Percentiles rank a stretch among this genome's conserved stretches.
Evolutionary conservation across 257 asterid species (phyloP).

Genomic region (Cinchona pubescens): DNA sequence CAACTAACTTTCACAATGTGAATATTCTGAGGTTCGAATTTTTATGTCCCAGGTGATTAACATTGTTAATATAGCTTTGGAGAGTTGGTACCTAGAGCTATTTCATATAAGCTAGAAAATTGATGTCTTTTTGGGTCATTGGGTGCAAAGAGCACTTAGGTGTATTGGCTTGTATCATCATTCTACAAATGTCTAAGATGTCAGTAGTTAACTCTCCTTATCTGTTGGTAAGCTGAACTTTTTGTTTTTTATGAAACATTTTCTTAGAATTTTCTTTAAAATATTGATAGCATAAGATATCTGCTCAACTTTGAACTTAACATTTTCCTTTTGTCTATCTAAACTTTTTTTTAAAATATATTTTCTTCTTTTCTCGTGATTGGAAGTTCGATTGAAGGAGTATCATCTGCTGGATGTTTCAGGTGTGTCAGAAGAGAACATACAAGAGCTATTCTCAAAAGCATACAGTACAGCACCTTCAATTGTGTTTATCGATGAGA

Average conservation of each 20-base stretch:
- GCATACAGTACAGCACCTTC: slow-evolving; percentile 88
- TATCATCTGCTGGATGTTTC: slow-evolving; percentile 18
- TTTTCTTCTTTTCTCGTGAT: not conserved
- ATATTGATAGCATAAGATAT: no score
- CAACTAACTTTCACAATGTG: not conserved
- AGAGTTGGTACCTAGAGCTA: no score
- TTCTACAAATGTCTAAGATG: not conserved
- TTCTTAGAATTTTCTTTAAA: no score
- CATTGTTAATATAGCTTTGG: not conserved
- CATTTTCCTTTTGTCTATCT: not conserved
- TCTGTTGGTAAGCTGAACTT: no score
- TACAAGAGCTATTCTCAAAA: slow-evolving; percentile 67
- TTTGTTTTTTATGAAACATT: no score
- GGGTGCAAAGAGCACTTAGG: not conserved
- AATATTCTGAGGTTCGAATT: not conserved
- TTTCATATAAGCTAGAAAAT: not conserved
- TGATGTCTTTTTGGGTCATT: not conserved
- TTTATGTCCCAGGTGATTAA: not conserved
- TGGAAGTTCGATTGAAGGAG: not conserved
- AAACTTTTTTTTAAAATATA: no score
- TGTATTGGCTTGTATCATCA: no score
- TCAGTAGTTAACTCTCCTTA: not conserved
- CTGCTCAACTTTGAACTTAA: not conserved
- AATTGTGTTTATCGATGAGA: slow-evolving; percentile 91
- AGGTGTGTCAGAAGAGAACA: slow-evolving; percentile 93